Conservation (phyloP, 1,139 yeast genomes). For the Candida smagusa region DNA sequence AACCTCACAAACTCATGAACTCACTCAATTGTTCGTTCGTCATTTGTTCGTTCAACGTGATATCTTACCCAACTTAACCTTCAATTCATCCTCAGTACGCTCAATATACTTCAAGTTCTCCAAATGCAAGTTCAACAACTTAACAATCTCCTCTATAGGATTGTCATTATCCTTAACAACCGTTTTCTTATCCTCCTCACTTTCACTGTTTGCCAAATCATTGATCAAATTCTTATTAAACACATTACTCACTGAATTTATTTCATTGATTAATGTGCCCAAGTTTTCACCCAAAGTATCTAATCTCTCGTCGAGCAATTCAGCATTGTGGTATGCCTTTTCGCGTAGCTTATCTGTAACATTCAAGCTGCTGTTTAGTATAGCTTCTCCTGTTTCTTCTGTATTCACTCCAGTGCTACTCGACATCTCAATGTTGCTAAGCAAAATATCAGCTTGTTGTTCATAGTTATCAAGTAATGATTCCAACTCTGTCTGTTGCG, state of each 20-base stretch:
- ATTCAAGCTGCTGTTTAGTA: constrained; percentile 24
- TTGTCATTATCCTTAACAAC: constrained; percentile 27
- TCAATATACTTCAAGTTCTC: constrained; percentile 90
- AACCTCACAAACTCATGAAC: no score
- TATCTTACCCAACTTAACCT: constrained; percentile 48
- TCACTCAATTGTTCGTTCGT: no score
- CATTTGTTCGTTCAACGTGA: background rate
- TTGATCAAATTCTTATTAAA: constrained; percentile 57
- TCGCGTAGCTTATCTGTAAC: constrained; percentile 83
- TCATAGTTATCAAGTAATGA: constrained; percentile 80
- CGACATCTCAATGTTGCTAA: constrained; percentile 39
- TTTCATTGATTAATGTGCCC: constrained; percentile 74
- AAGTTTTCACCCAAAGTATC: constrained; percentile 75
- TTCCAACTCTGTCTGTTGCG: constrained; percentile 91
- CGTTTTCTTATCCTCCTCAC: constrained; percentile 16
- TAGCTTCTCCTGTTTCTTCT: constrained; percentile 8
- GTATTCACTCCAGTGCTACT: constrained; percentile 7
- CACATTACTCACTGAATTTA: constrained; percentile 81
- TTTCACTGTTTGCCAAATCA: constrained; percentile 23
- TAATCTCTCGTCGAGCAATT: constrained; percentile 75
- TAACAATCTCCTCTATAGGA: constrained; percentile 65
- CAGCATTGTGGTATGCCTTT: constrained; percentile 86
- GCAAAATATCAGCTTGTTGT: constrained; percentile 67
- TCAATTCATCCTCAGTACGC: constrained; percentile 62
- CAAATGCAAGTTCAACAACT: constrained; percentile 81